Percentiles rank a stretch among this genome's conserved stretches.
Conservation (phyloP, 192 early-diverging fungal genomes). For the Coemansia sp. region DNA sequence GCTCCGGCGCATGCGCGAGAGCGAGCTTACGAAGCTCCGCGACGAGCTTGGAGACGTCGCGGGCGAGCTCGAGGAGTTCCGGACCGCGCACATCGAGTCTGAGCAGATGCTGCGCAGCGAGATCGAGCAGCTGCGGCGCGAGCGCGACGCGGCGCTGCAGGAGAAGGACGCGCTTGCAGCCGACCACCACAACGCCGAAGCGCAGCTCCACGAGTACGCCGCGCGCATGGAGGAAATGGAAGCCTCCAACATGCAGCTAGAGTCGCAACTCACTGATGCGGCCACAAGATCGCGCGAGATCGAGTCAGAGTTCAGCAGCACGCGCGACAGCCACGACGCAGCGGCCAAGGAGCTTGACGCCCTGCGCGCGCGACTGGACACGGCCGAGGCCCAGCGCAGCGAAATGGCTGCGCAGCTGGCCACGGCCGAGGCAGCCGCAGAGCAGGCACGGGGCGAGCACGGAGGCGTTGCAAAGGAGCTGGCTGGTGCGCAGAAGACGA, state of each 20-base stretch:
- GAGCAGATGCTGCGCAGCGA: slow-evolving; percentile 55
- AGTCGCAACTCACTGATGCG: slow-evolving; percentile 31
- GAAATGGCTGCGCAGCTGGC: slow-evolving; percentile 11
- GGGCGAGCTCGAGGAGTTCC: slow-evolving; percentile 55
- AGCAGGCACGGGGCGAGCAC: neutral
- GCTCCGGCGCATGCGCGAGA: slow-evolving; percentile 59
- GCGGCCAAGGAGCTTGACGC: slow-evolving; percentile 21
- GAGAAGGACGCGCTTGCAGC: slow-evolving; percentile 11
- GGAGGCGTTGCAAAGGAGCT: slow-evolving; percentile 14
- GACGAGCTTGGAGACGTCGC: slow-evolving; percentile 51
- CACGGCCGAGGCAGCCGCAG: slow-evolving; percentile 7
- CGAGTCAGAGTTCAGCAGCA: slow-evolving; percentile 22
- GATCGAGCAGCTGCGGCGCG: slow-evolving; percentile 53
- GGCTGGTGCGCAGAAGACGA: slow-evolving; percentile 40
- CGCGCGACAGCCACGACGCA: slow-evolving; percentile 25
- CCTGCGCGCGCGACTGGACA: slow-evolving; percentile 7
- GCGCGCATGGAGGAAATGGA: slow-evolving; percentile 46
- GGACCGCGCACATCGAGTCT: slow-evolving; percentile 43
- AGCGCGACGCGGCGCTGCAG: slow-evolving; percentile 32
- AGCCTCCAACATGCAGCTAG: slow-evolving; percentile 29
- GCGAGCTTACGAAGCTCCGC: slow-evolving; percentile 55
- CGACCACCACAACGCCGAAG: slow-evolving; percentile 18
- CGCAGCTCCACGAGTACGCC: slow-evolving; percentile 37
- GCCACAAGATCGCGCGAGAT: slow-evolving; percentile 24
- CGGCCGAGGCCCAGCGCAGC: slow-evolving; percentile 14